Conservation (phyloP, 768 basidiomycete genomes). For the Cubamyces lactineus region DNA sequence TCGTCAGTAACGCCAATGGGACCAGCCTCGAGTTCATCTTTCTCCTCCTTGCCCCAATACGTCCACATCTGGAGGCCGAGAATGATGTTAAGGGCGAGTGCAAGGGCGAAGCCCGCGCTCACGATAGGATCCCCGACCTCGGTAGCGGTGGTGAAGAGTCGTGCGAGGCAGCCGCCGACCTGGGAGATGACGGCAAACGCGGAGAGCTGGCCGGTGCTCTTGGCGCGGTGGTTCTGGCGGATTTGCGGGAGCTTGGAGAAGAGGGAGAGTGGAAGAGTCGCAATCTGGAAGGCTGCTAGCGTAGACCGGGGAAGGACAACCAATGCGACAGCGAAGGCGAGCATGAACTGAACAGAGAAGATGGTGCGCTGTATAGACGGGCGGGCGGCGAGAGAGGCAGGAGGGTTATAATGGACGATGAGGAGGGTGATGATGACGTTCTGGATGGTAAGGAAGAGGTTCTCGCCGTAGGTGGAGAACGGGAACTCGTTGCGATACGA, state of each 20-base stretch:
- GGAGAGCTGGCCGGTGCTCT: slow-evolving; percentile 91
- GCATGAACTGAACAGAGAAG: slow-evolving; percentile 38
- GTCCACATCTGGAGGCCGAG: slow-evolving; percentile 82
- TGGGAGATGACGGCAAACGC: slow-evolving; percentile 91
- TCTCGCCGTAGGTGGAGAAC: slow-evolving; percentile 98
- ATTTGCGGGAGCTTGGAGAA: slow-evolving; percentile 97
- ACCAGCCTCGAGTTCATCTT: slow-evolving; percentile 32
- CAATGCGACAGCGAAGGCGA: slow-evolving; percentile 50
- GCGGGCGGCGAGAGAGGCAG: slow-evolving; percentile 29
- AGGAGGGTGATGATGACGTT: slow-evolving; percentile 88
- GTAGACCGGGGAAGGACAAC: slow-evolving; percentile 48
- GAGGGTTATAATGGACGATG: slow-evolving; percentile 69
- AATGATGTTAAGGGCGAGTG: slow-evolving; percentile 81
- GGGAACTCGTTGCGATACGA: slow-evolving; percentile 85
- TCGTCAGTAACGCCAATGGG: slow-evolving; percentile 29
- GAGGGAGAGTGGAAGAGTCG: slow-evolving; percentile 88
- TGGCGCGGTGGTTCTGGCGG: slow-evolving; percentile 69
- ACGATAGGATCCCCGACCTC: slow-evolving; percentile 87
- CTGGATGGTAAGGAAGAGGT: slow-evolving; percentile 89
- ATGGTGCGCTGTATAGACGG: slow-evolving; percentile 36
- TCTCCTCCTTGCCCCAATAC: slow-evolving; percentile 71
- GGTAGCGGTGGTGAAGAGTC: slow-evolving; percentile 90
- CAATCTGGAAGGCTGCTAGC: slow-evolving; percentile 75
- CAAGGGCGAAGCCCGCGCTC: slow-evolving; percentile 81
- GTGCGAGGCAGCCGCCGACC: slow-evolving; percentile 85